These are phyloP conservation scores for Syzygium jambos DNA, from an alignment of 345 rosid species.

Conservation along the genomic window DNA sequence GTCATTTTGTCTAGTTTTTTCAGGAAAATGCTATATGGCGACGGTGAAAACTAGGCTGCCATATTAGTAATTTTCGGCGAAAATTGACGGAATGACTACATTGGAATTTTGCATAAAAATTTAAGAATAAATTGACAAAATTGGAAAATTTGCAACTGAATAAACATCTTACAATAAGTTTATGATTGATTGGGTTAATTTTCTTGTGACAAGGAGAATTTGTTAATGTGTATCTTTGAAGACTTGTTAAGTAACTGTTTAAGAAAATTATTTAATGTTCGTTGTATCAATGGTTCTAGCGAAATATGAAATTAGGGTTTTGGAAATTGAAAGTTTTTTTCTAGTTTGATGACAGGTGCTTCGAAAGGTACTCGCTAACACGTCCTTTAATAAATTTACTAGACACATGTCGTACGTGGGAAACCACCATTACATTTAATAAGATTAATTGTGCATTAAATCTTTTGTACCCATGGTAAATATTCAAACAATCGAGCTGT, in stretches of 20 bases:
- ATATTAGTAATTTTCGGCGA: accelerated
- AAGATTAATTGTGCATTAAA: neutral
- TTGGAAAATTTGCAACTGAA: neutral
- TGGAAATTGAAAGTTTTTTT: neutral
- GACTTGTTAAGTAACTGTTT: too few species aligned
- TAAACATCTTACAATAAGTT: neutral
- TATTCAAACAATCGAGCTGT: neutral
- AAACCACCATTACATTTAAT: neutral
- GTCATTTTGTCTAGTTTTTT: neutral
- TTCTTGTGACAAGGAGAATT: neutral
- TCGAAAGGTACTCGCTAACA: neutral
- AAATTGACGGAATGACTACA: neutral
- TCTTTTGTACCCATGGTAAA: neutral
- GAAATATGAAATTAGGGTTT: neutral
- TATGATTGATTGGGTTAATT: neutral
- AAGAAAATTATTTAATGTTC: neutral
- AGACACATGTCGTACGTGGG: neutral
- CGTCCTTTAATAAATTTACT: neutral
- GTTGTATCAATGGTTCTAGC: neutral
- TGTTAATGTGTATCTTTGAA: neutral
- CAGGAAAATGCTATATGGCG: neutral
- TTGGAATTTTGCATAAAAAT: neutral
- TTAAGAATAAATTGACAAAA: neutral
- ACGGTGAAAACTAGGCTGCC: neutral
- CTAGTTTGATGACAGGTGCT: neutral